Percentiles rank a stretch among this genome's conserved stretches.
These are phyloP conservation scores for Aspergillus costaricaensis DNA, from an alignment of 2,329 filamentous ascomycete species.

Conservation along the genomic window DNA sequence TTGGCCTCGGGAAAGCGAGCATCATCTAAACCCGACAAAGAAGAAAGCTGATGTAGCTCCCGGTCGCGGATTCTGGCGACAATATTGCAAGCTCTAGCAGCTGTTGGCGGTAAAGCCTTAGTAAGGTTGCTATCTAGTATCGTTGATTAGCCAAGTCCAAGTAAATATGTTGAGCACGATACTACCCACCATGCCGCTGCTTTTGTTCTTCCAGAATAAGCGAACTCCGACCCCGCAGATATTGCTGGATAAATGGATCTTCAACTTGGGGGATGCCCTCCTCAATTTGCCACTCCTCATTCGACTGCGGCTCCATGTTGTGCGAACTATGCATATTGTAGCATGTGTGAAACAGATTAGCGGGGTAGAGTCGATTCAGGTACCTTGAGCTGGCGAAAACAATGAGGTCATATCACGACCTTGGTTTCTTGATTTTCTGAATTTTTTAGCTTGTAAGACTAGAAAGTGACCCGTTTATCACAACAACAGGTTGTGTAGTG, in stretches of 20 bases:
- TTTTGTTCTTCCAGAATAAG: constrained; percentile 80
- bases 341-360: neutral
- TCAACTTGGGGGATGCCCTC: constrained; percentile 51
- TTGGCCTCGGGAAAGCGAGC: constrained; percentile 79
- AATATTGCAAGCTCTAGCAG: constrained; percentile 74
- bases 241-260: constrained; percentile 81
- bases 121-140: constrained; percentile 34
- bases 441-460: neutral
- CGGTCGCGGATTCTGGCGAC: constrained; percentile 76
- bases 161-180: neutral
- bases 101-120: constrained; percentile 71
- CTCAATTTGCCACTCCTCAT: constrained; percentile 36
- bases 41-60: constrained; percentile 78
- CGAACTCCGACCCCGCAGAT: constrained; percentile 71
- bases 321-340: neutral
- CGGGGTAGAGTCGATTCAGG: neutral
- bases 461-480: neutral
- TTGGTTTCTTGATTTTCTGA: neutral
- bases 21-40: constrained; percentile 73
- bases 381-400: neutral
- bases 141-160: constrained; percentile 9
- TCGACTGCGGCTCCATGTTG: neutral
- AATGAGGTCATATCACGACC: neutral
- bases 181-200: constrained; percentile 69
- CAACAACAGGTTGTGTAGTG: neutral